Evolutionary conservation across 495 filamentous ascomycete genomes (phyloP).

Genomic region (Neurospora sp.): DNA sequence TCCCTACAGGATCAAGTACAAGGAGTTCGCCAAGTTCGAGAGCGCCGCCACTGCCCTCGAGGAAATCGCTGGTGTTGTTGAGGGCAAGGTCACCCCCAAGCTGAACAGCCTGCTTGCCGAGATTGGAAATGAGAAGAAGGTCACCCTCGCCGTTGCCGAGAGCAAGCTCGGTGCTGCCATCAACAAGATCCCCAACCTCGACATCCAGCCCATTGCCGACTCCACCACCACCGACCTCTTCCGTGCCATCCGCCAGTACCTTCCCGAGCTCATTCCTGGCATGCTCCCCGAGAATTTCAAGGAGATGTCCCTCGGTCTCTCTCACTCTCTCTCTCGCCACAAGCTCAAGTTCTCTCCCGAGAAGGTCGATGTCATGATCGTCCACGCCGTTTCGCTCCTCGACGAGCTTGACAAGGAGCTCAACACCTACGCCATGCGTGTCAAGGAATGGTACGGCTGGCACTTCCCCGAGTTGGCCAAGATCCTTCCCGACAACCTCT

Average conservation of each 20-base stretch:
- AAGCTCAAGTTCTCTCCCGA: constrained; percentile 98
- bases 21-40: constrained; percentile 94
- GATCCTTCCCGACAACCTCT: constrained; percentile 96
- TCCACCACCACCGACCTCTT: constrained; percentile 78
- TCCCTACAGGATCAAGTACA: constrained; percentile 69
- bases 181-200: constrained; percentile 79
- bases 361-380: constrained; percentile 99
- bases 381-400: constrained; percentile 87
- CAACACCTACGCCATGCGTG: constrained; percentile 96
- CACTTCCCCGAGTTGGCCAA: constrained; percentile 97
- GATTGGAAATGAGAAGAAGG: constrained; percentile 97
- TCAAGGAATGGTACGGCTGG: constrained; percentile 99
- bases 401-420: constrained; percentile 98
- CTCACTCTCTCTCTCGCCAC: constrained; percentile 94
- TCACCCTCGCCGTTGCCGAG: constrained; percentile 88
- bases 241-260: constrained; percentile 83
- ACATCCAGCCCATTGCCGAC: constrained; percentile 78
- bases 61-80: constrained; percentile 77
- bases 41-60: constrained; percentile 78
- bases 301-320: constrained; percentile 90
- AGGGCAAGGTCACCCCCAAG: constrained; percentile 93
- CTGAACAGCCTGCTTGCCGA: constrained; percentile 71
- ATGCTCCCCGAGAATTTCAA: constrained; percentile 75
- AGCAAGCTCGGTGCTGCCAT: constrained; percentile 89
- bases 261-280: constrained; percentile 84